These are phyloP conservation scores for Coemansia sp. DNA, from an alignment of 192 early-diverging fungal genomes.

Conservation along the genomic window DNA sequence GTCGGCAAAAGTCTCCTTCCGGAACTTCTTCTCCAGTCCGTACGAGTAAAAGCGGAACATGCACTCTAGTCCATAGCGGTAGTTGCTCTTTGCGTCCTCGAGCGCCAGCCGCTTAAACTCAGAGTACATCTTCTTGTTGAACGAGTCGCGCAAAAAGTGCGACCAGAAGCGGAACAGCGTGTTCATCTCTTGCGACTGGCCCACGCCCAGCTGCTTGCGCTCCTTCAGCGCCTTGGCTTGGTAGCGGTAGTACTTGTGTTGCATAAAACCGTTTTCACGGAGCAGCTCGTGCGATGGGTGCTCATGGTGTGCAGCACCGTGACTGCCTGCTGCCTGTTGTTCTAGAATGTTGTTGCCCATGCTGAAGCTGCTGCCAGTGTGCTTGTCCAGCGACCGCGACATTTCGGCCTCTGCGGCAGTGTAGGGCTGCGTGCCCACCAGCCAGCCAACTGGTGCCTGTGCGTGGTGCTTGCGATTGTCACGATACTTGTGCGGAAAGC, in stretches of 20 bases:
- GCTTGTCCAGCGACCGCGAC: slow-evolving; percentile 56
- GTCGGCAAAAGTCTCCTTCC: slow-evolving; percentile 80
- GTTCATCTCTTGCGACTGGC: slow-evolving; percentile 96
- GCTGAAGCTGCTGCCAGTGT: slow-evolving; percentile 49
- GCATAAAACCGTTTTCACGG: slow-evolving; percentile 95
- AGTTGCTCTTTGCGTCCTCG: slow-evolving; percentile 82
- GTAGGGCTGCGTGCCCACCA: slow-evolving; percentile 71
- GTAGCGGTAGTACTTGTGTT: slow-evolving; percentile 96
- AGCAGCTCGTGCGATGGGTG: slow-evolving; percentile 93
- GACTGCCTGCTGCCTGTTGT: slow-evolving; percentile 18
- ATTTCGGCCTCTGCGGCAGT: slow-evolving; percentile 54
- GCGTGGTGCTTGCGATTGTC: slow-evolving; percentile 69
- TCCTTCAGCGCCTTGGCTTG: slow-evolving; percentile 90
- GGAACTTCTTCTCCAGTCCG: slow-evolving; percentile 88
- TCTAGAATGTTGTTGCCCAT: slow-evolving; percentile 37
- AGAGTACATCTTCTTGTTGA: slow-evolving; percentile 89
- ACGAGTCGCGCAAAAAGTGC: slow-evolving; percentile 95
- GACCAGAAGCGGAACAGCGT: slow-evolving; percentile 97
- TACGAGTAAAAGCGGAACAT: slow-evolving; percentile 97
- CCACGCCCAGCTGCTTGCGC: slow-evolving; percentile 84
- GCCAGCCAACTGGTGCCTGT: slow-evolving; percentile 72
- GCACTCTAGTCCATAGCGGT: slow-evolving; percentile 96
- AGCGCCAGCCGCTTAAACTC: slow-evolving; percentile 90
- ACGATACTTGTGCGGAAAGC: slow-evolving; percentile 56
- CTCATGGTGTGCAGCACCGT: slow-evolving; percentile 58